Percentiles rank a stretch among this genome's conserved stretches.
These are phyloP conservation scores for Chlamydomonas incerta DNA, from an alignment of 139 green algal species.

Conservation along the genomic window DNA sequence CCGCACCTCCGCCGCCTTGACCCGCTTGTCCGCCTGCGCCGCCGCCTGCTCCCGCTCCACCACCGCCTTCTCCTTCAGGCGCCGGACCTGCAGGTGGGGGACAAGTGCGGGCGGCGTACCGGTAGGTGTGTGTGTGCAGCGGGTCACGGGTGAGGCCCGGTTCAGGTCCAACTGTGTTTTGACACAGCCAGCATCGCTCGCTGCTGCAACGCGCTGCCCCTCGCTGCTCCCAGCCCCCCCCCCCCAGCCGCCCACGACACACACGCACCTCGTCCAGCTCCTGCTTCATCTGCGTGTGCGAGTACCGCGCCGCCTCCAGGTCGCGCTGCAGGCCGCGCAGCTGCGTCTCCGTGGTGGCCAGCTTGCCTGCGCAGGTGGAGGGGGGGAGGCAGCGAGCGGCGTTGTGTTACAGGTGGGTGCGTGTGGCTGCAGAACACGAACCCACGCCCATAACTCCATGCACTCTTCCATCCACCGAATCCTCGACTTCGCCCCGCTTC, in stretches of 20 bases:
- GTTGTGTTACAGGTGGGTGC: no score
- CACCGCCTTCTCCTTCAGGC: slow-evolving; percentile 61
- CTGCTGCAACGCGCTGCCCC: no score
- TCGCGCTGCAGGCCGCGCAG: slow-evolving; percentile 35
- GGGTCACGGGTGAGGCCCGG: no score
- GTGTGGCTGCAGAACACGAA: no score
- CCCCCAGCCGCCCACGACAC: neutral
- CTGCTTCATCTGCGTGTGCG: slow-evolving; percentile 28
- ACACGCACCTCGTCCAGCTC: slow-evolving; percentile 40
- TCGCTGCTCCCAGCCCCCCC: no score
- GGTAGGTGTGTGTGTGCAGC: no score
- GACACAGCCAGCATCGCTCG: no score
- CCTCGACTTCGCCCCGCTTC: no score
- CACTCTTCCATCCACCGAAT: no score
- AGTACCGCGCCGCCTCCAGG: slow-evolving; percentile 36
- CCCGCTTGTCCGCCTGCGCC: slow-evolving; percentile 49
- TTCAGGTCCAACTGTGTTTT: no score
- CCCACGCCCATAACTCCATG: no score
- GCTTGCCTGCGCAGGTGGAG: slow-evolving; percentile 46
- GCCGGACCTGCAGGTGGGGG: slow-evolving; percentile 56
- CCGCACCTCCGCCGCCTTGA: slow-evolving; percentile 46
- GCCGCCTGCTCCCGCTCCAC: slow-evolving; percentile 55
- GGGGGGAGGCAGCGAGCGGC: neutral
- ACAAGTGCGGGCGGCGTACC: no score
- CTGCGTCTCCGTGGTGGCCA: slow-evolving; percentile 39